Percentiles rank a stretch among this genome's conserved stretches.
These are phyloP conservation scores for Globisporangium paddicum DNA, from an alignment of 352 stramenopile genomes.

Conservation along the genomic window DNA sequence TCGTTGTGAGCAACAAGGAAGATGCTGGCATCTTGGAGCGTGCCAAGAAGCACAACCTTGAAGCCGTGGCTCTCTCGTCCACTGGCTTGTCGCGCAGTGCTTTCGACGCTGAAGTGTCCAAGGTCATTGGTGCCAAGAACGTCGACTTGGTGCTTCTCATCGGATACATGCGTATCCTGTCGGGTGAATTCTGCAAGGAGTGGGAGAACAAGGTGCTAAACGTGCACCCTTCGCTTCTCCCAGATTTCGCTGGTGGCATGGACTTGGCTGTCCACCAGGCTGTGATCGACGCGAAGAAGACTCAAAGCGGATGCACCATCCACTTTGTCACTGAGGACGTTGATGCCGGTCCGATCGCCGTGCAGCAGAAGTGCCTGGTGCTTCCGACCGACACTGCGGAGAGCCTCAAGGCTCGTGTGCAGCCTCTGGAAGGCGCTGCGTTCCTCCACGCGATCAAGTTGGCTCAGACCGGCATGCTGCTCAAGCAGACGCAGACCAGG, in stretches of 20 bases:
- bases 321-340: conserved; percentile 98
- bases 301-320: conserved; percentile 96
- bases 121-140: conserved; percentile 88
- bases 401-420: conserved; percentile 96
- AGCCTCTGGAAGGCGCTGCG: conserved; percentile 94
- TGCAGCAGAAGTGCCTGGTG: conserved; percentile 95
- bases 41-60: conserved; percentile 75
- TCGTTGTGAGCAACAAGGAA: conserved; percentile 96
- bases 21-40: conserved; percentile 93
- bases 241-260: conserved; percentile 99
- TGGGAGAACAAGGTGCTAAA: conserved; percentile 97
- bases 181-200: conserved; percentile 91
- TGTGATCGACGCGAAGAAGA: conserved; percentile 95
- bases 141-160: conserved; percentile 98
- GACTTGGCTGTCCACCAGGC: conserved; percentile 98
- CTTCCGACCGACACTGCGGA: conserved; percentile 90
- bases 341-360: conserved; percentile 96
- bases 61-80: conserved; percentile 54
- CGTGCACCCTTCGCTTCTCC: conserved; percentile 98
- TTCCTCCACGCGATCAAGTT: conserved; percentile 86
- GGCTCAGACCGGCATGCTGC: conserved; percentile 61
- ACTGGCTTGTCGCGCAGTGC: conserved; percentile 87
- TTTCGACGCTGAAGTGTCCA: conserved; percentile 95
- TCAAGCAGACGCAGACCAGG: conserved; percentile 56
- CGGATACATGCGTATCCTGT: conserved; percentile 99